Base-by-base conservation (phyloP, 2,329 filamentous ascomycete genomes). In the Trichoderma atroviride region DNA sequence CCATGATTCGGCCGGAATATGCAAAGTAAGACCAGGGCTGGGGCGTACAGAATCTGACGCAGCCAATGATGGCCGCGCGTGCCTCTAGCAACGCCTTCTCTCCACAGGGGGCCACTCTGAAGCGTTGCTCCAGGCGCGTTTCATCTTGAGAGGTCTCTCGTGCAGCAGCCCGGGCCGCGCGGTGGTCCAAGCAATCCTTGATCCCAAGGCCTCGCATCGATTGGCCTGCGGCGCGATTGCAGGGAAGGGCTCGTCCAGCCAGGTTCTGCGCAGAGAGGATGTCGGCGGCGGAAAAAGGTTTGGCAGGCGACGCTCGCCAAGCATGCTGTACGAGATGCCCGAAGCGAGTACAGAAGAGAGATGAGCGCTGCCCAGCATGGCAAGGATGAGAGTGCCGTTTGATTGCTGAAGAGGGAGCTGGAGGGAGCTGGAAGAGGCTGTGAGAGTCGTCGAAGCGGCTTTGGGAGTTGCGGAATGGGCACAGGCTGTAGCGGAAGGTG, bases 101-200 rank as follows among this genome's bases (percentile, higher is more conserved):
- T 35, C 52, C 52, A 53, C 58, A 52, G 5, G 31, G 56, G 33
- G 57, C 58, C 9, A 50, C 52, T 69, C 69, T 59, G 69, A 59
- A 69, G 69, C 58, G 56, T 57, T 82, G 81, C 81, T 76, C 81
- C 83, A 83, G 82, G 79, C 79, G 76, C 75, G 83, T 85, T 85
- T 85, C 83, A 84, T 72, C 74, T 79, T 81, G 76, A 79, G 76
- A 78, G 78, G 77, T 73, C 65, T 65, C 62, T 69, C 58, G 60
- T 65, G 61, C 58, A 58, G 53, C 60, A 57, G 67, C 67, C 58
- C 43, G 59, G 60, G 27, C 53, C 59, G 60, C 40, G 3, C 4
- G 40, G 33, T 56, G 61, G 52, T 22, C 61, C 59, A n/a, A 61
- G 58, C 52, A 27, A 40, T 16, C 24, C 66, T 24, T 27, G 60